Conservation (phyloP, 1,284 basidiomycete genomes). For the Cutaneotrichosporon cutaneum region DNA sequence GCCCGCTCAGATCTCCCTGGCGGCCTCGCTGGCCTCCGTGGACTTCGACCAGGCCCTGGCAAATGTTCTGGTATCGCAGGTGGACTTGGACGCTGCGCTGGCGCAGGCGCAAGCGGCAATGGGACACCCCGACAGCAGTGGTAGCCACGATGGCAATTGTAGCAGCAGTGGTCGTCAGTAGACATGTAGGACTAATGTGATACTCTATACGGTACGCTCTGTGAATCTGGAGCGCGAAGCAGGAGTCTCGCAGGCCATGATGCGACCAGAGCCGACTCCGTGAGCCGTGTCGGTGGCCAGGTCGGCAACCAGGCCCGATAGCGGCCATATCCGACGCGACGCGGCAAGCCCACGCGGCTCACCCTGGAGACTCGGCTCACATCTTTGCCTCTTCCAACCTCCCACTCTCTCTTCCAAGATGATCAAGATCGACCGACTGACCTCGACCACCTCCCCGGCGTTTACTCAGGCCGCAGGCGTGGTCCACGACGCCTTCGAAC, state of each 20-base stretch:
- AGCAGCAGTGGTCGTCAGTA: not conserved
- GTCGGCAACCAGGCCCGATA: not conserved
- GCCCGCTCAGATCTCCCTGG: too few species aligned
- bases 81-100: not conserved
- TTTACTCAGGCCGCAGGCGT: not conserved
- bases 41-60: not conserved
- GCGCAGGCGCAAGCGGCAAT: too few species aligned
- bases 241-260: too few species aligned
- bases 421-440: conserved; percentile 7
- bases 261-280: not conserved
- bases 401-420: not conserved
- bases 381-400: not conserved
- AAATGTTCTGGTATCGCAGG: not conserved
- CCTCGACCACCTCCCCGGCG: not conserved
- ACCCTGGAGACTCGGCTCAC: not conserved
- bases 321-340: not conserved
- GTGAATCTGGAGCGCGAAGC: too few species aligned
- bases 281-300: not conserved
- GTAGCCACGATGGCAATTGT: not conserved
- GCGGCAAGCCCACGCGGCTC: not conserved
- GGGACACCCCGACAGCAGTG: too few species aligned
- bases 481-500: conserved; percentile 10
- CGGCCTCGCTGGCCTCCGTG: not conserved
- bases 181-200: too few species aligned
- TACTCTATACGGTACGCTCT: too few species aligned